Evolutionary conservation across 257 asterid species (phyloP), one percentile per base, ranked within the genome.

Genomic region (Leonotis leonurus): DNA sequence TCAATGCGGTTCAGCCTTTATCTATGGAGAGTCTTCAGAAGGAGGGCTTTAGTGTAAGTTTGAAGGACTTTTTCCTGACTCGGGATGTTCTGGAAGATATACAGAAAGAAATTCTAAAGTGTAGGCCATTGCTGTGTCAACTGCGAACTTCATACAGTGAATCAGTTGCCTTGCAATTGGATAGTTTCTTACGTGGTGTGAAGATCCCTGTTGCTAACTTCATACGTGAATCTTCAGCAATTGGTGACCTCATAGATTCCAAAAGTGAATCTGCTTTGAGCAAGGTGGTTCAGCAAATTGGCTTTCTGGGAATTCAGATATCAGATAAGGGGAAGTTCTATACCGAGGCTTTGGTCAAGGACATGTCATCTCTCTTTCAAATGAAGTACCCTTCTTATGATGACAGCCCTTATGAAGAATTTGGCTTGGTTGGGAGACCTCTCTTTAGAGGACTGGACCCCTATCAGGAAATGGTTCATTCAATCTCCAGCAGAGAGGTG

Each of bases 231-330:
- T 83, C 88, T 54, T 90, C 98, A 40, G 78, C 82, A 33, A 74
- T 87, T n/a, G 94, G 97, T 30, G 57, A 67, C 62, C 74, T 93
- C 2, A 73, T 89, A 49, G 99, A 93, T 56, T 81, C 95, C 49
- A 89, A 83, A 70, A 93, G 99, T 73, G 99, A 93, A 67, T 89
- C 97, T 60, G 92, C 95, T 68, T 74, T 90, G 21, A 79, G 60
- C 79, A 93, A 89, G 81, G 96, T 93, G 30, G 95, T 89, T 72
- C 97, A 93, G 70, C 99, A 93, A 71, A 77, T 89, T 67, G 99
- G 95, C 3, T 93, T 87, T 73, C 59, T 89, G 64, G 99, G 99
- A 14, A 21, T 84, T 53, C 99, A 93, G 35, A 69, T 93, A 39
- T 75, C 94, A 5, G 73, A 80, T 50, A 79, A 57, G 72, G 99